phyloP scores from a whole-genome alignment of 1,284 basidiomycete species.

The Filobasidium uniguttulatum region DNA sequence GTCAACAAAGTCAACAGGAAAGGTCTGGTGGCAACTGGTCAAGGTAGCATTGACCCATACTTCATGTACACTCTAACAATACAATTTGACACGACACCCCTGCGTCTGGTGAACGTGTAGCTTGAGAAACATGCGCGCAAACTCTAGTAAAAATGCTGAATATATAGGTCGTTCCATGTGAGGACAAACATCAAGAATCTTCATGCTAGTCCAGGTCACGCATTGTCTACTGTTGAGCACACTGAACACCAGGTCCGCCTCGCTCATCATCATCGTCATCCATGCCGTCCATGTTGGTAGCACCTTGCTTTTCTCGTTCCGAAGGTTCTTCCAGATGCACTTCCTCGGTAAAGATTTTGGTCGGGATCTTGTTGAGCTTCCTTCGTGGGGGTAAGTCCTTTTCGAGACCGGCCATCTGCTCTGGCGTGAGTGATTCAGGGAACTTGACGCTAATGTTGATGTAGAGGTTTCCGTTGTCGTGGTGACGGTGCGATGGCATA shows the following conservation, averaged over 20 bases:
- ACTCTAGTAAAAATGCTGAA: background rate
- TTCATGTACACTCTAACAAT: too few species aligned
- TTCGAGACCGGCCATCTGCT: slow-evolving; percentile 63
- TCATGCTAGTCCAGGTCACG: too few species aligned
- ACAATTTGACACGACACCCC: too few species aligned
- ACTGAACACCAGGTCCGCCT: slow-evolving; percentile 38
- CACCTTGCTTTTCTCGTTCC: slow-evolving; percentile 48
- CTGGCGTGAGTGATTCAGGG: slow-evolving; percentile 65
- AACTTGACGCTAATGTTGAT: slow-evolving; percentile 79
- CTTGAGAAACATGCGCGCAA: too few species aligned
- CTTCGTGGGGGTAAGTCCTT: slow-evolving; percentile 69
- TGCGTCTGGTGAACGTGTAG: too few species aligned
- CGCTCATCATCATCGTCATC: slow-evolving; percentile 23
- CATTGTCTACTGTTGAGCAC: slow-evolving; percentile 41
- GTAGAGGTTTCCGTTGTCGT: slow-evolving; percentile 89
- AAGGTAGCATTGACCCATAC: too few species aligned
- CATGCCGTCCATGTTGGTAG: slow-evolving; percentile 17
- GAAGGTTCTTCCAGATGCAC: slow-evolving; percentile 72
- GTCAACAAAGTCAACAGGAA: too few species aligned
- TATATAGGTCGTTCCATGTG: too few species aligned
- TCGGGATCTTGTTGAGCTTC: slow-evolving; percentile 54
- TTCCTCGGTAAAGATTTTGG: slow-evolving; percentile 65
- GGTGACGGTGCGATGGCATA: slow-evolving; percentile 96
- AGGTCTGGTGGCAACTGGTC: too few species aligned
- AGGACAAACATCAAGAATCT: too few species aligned